Conservation (phyloP, 2,329 filamentous ascomycete species). For the Epichloe uncinata region DNA sequence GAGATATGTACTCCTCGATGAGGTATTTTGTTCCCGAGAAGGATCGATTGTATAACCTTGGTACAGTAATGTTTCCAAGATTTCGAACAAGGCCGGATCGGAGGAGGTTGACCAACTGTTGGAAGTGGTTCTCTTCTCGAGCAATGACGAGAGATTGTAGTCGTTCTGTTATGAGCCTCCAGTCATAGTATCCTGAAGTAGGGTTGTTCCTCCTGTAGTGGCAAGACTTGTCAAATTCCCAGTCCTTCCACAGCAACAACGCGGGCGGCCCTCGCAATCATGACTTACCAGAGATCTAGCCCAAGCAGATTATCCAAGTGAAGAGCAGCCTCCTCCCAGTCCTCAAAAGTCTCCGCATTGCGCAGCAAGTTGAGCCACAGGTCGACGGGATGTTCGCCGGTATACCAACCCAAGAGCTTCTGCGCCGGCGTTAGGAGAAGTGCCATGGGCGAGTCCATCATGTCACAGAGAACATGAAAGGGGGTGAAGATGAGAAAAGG, state of each 20-base stretch:
- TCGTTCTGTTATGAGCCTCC: conserved; percentile 67
- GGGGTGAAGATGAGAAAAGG: neutral
- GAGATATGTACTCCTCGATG: conserved; percentile 81
- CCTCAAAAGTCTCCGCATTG: conserved; percentile 59
- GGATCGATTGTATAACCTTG: conserved; percentile 69
- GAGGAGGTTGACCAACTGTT: conserved; percentile 64
- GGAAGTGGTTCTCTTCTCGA: conserved; percentile 57
- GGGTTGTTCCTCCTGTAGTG: conserved; percentile 61
- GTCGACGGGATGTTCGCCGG: conserved; percentile 48
- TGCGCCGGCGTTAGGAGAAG: conserved; percentile 25
- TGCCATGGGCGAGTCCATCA: conserved; percentile 5
- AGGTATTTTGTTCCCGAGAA: conserved; percentile 82
- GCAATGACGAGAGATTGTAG: conserved; percentile 57
- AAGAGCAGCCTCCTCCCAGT: conserved; percentile 77
- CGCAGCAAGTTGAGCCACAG: conserved; percentile 52
- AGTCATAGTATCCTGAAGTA: conserved; percentile 72
- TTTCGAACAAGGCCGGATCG: conserved; percentile 72
- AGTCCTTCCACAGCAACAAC: no score
- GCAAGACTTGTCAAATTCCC: neutral
- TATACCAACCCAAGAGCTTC: conserved; percentile 58
- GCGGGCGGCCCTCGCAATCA: neutral
- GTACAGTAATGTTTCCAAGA: conserved; percentile 77
- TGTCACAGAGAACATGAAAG: conserved; percentile 6
- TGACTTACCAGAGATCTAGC: conserved; percentile 60
- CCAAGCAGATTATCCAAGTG: conserved; percentile 72